A percentile compares a stretch with the other conserved stretches of the same genome.
Evolutionary conservation across 1,139 yeast genomes (phyloP).

Genomic region (Yamadazyma atmosphaerica): DNA sequence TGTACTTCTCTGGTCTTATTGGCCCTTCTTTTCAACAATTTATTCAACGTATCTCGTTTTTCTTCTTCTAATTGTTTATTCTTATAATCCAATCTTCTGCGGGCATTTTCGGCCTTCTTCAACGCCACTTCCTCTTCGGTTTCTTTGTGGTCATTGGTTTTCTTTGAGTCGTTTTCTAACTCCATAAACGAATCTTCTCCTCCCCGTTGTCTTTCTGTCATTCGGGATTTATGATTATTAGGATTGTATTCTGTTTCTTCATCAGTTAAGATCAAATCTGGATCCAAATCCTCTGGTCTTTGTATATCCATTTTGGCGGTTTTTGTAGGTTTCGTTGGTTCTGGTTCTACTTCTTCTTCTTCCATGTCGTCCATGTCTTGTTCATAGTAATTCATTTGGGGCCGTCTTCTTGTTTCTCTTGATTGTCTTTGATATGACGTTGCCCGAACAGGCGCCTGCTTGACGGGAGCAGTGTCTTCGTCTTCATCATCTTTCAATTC

Average conservation of each 20-base stretch:
- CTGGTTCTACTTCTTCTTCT: constrained; percentile 23
- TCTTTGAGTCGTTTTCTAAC: constrained; percentile 20
- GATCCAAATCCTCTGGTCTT: constrained; percentile 32
- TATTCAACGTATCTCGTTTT: constrained; percentile 86
- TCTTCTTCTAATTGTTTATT: constrained; percentile 88
- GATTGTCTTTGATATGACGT: constrained; percentile 8
- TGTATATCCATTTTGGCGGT: constrained; percentile 9
- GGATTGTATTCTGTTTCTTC: constrained; percentile 47
- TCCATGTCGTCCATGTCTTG: constrained; percentile 22
- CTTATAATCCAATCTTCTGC: constrained; percentile 83
- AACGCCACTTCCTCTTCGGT: constrained; percentile 85
- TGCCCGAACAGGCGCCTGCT: not conserved
- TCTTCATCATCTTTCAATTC: constrained; percentile 34
- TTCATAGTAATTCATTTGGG: constrained; percentile 34
- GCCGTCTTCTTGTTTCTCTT: constrained; percentile 30
- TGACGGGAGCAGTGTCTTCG: constrained; percentile 14
- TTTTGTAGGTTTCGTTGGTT: constrained; percentile 4
- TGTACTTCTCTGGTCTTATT: constrained; percentile 48
- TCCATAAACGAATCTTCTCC: constrained; percentile 37
- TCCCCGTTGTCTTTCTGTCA: constrained; percentile 64
- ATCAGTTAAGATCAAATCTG: constrained; percentile 42
- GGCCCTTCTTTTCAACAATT: constrained; percentile 81
- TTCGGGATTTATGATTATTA: constrained; percentile 49
- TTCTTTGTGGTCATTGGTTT: constrained; percentile 42
- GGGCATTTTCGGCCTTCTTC: constrained; percentile 82